phyloP scores from a whole-genome alignment of 371 early-diverging fungal genomes.

The Nematocida displodere region DNA sequence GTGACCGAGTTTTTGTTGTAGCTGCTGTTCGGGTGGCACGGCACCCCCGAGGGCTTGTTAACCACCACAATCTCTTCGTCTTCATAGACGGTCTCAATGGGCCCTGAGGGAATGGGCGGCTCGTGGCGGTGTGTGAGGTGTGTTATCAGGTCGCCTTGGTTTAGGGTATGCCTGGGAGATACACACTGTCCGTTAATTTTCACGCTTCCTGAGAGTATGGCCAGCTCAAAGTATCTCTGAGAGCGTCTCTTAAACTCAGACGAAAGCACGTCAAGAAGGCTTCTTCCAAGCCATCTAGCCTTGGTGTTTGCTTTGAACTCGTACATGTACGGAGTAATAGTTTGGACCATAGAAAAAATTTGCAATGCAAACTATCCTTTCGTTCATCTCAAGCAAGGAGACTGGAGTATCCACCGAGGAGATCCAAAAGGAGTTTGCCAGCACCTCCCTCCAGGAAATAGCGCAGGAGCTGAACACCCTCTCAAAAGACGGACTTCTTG shows the following conservation, averaged over 20 bases:
- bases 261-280: constrained; percentile 59
- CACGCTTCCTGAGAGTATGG: constrained; percentile 62
- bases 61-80: constrained; percentile 61
- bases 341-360: constrained; percentile 67
- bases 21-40: constrained; percentile 65
- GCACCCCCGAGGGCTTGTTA: constrained; percentile 65
- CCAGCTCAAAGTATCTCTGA: constrained; percentile 58
- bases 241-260: constrained; percentile 60
- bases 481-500: constrained; percentile 52
- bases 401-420: constrained; percentile 60
- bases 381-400: constrained; percentile 56
- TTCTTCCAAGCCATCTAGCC: constrained; percentile 62
- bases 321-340: constrained; percentile 53
- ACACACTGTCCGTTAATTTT: constrained; percentile 61
- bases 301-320: constrained; percentile 62
- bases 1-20: constrained; percentile 60
- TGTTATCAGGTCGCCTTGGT: constrained; percentile 59
- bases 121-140: constrained; percentile 65
- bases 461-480: constrained; percentile 51
- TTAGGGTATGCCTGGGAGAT: constrained; percentile 47
- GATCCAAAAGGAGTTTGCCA: constrained; percentile 51
- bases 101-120: constrained; percentile 49
- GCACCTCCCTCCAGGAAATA: constrained; percentile 52
- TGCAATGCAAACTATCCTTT: constrained; percentile 61
- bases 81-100: constrained; percentile 57